Evolutionary conservation across 768 basidiomycete species (phyloP), one percentile per base, ranked within the genome.

Genomic region (Lyophyllum decastes): DNA sequence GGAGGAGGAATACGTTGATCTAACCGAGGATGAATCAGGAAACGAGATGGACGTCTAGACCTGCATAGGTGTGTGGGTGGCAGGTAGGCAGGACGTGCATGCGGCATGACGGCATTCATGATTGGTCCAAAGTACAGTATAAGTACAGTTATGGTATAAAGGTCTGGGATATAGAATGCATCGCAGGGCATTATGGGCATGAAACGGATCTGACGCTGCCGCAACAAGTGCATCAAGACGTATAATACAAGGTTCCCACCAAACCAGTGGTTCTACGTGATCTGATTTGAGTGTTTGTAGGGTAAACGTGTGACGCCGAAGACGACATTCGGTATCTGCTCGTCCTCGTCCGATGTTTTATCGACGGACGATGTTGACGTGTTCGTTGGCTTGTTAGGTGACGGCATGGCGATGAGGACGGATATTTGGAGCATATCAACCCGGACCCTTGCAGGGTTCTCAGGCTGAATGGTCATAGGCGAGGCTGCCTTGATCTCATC

Each of bases 401-500:
- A 70, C 2, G 86, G 85, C 85, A 86, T 86, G 17, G 79, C 76
- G 45, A 87, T 75, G 57, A 87, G 71, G 2, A 86, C 82, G 17
- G 83, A 78, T 11, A 87, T 74, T 62, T 84, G 81, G 21, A 84
- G 69, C 65, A 74, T 72, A 59, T 77, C 75, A 41, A 72, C 67
- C 47, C 70, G 68, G 14, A 40, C 21, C 47, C 40, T 55, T 34
- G 22, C 30, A 26, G 49, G 61, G 14, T 59, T 57, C 16, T 43
- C 49, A 47, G 24, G 24, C 35, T 49, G 33, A 21, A 48, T 10
- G 17, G 64, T 40, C 30, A 64, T 25, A 38, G 59, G 27, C 8
- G 30, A 35, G 19, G 54, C 52, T 12, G 24, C 17, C 41, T 10
- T 52, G 49, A 50, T 52, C 10, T 52, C 50, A 40, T 52, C 60